phyloP scores from a whole-genome alignment of 306 rosid genomes.

The Prinsepia uniflora region DNA sequence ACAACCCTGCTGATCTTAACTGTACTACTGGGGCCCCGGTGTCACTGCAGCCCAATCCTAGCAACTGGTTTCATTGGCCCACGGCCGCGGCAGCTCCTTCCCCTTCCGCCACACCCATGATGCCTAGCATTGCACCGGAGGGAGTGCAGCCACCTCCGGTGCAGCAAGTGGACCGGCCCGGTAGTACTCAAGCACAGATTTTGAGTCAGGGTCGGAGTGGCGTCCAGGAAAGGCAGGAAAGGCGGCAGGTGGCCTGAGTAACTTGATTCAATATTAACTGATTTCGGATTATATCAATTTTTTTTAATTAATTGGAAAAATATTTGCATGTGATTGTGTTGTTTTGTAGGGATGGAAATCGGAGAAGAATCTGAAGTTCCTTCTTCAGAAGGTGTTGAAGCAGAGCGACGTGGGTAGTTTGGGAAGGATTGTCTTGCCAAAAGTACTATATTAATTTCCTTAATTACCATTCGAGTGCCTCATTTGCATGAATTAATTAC shows the following conservation, averaged over 20 bases:
- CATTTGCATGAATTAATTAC: neutral
- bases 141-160: neutral
- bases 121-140: conserved; percentile 30
- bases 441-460: conserved; percentile 38
- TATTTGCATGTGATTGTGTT: neutral
- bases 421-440: conserved; percentile 92
- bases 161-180: conserved; percentile 29
- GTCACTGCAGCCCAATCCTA: conserved; percentile 24
- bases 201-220: conserved; percentile 28
- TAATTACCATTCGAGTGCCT: no score
- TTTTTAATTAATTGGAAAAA: neutral
- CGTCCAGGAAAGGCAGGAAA: conserved; percentile 38
- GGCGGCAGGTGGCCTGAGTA: conserved; percentile 50
- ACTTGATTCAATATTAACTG: neutral
- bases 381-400: conserved; percentile 90
- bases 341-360: conserved; percentile 77
- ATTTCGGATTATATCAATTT: neutral
- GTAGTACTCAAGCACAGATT: conserved; percentile 42
- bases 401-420: conserved; percentile 97
- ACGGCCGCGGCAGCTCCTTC: conserved; percentile 24
- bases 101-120: neutral
- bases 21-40: conserved; percentile 30
- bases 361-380: conserved; percentile 88
- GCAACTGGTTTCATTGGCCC: conserved; percentile 82
- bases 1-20: conserved; percentile 15